Evolutionary conservation across 495 filamentous ascomycete genomes (phyloP), one percentile per base, ranked within the genome.

Genomic region (Aspergillus sparsus): DNA sequence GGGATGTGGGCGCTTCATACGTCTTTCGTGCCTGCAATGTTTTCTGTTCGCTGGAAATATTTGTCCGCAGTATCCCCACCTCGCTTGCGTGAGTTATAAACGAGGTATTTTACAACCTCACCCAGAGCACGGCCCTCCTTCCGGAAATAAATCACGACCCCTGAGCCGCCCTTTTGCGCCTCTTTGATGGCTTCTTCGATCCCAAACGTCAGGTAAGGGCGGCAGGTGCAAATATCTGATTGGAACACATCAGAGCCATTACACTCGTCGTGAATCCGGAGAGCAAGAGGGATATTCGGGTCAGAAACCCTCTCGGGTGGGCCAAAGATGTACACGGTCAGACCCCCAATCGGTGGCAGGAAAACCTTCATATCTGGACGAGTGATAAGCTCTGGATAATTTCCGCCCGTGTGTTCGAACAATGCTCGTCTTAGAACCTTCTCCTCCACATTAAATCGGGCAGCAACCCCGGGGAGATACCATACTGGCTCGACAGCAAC

Each of bases 241-340:
- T 92, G 91, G 71, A 96, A 96, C 58, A 96, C 92, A 78, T 96
- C 92, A 73, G 87, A 90, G 55, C 92, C 91, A 70, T 96, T 96
- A 80, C 91, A 89, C 76, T 94, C 92, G 72, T 96, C 92, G 72
- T 96, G 92, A 41, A 96, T 86, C 62, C 92, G 89, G 60, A 96
- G 81, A 32, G 92, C 87, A 39, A 96, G 81, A 51, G 79, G 80
- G 45, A 88, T 87, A 46, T 86, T 87, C 34, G 89, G 84, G 67
- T 96, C 87, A 37, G 90, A 88, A 84, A 96, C 92, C 70, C 89
- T 92, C 31, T 88, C 87, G 33, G 89, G 89, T 67, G 94, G 89
- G 41, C 92, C 92, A 73, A 96, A 96, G 76, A 88, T 89, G 76
- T 96, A 96, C 36, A 96, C 92, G 7, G 92, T 96, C 64, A 96